Conservation (phyloP, 805 yeast genomes). For the Kluyveromyces siamensis region DNA sequence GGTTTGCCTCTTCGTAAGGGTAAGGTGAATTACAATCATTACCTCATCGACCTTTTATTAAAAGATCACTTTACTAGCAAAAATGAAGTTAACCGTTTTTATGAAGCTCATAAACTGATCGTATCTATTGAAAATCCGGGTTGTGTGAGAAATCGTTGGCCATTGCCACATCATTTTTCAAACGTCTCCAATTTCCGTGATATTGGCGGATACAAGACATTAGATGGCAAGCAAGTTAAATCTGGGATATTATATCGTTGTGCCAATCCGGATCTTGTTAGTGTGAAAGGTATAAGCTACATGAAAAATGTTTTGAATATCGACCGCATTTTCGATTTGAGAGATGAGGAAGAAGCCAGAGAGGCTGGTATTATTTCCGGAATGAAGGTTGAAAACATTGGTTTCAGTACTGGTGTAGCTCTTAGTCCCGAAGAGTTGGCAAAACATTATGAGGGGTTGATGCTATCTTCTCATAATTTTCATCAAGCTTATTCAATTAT, state of each 20-base stretch:
- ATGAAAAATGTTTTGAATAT: slow-evolving; percentile 30
- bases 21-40: slow-evolving; percentile 48
- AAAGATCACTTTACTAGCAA: slow-evolving; percentile 20
- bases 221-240: slow-evolving; percentile 35
- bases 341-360: slow-evolving; percentile 49
- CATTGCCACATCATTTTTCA: slow-evolving; percentile 15
- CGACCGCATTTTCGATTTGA: slow-evolving; percentile 53
- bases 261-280: slow-evolving; percentile 48
- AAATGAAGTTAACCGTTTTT: slow-evolving; percentile 47
- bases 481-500: slow-evolving; percentile 54
- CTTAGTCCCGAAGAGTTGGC: slow-evolving; percentile 61
- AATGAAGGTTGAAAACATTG: slow-evolving; percentile 37
- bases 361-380: slow-evolving; percentile 32
- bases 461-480: slow-evolving; percentile 55
- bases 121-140: slow-evolving; percentile 10
- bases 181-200: slow-evolving; percentile 63
- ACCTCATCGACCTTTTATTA: slow-evolving; percentile 41
- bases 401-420: slow-evolving; percentile 46
- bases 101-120: slow-evolving; percentile 15
- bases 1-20: slow-evolving; percentile 37
- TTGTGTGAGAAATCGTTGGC: slow-evolving; percentile 14
- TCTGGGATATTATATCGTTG: slow-evolving; percentile 51
- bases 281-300: slow-evolving; percentile 38
- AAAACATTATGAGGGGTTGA: slow-evolving; percentile 41
- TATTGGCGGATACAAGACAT: slow-evolving; percentile 60